A percentile compares a stretch with the other conserved stretches of the same genome.
Evolutionary conservation across 257 asterid genomes (phyloP).

Genomic region (Penstemon davidsonii): DNA sequence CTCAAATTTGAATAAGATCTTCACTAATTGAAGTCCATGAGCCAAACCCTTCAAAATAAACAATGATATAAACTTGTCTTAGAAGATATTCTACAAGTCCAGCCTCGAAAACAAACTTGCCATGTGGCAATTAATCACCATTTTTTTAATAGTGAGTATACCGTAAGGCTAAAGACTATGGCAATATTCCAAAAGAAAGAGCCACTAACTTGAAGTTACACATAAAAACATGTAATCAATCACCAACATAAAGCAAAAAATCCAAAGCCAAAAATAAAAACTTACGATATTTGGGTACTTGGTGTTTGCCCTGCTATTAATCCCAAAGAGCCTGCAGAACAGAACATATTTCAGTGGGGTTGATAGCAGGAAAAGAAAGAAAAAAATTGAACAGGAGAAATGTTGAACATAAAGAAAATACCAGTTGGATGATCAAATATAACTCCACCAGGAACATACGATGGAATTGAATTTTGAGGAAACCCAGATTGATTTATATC

Average conservation of each 20-base stretch:
- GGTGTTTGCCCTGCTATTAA: constrained; percentile 59
- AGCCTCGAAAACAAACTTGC: neutral
- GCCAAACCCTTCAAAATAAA: neutral
- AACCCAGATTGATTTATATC: constrained; percentile 61
- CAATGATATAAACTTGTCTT: too few species aligned
- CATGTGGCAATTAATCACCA: neutral
- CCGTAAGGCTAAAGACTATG: neutral
- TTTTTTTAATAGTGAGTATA: neutral
- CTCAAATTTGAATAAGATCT: neutral
- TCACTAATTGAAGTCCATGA: neutral
- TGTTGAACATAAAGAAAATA: constrained; percentile 17
- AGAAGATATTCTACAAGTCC: neutral
- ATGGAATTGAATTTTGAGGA: constrained; percentile 45
- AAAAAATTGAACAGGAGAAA: constrained; percentile 11
- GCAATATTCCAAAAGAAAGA: neutral
- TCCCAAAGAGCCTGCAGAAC: constrained; percentile 57
- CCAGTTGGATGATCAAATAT: constrained; percentile 39
- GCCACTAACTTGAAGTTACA: neutral
- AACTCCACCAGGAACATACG: constrained; percentile 46
- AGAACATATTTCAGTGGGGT: constrained; percentile 21
- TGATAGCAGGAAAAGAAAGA: neutral
- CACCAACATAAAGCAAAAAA: neutral
- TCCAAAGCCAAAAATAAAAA: constrained; percentile 16
- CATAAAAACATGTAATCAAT: neutral
- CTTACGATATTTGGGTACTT: constrained; percentile 58